phyloP scores from a whole-genome alignment of 768 basidiomycete species.

The Phanerodontia chrysosporium region DNA sequence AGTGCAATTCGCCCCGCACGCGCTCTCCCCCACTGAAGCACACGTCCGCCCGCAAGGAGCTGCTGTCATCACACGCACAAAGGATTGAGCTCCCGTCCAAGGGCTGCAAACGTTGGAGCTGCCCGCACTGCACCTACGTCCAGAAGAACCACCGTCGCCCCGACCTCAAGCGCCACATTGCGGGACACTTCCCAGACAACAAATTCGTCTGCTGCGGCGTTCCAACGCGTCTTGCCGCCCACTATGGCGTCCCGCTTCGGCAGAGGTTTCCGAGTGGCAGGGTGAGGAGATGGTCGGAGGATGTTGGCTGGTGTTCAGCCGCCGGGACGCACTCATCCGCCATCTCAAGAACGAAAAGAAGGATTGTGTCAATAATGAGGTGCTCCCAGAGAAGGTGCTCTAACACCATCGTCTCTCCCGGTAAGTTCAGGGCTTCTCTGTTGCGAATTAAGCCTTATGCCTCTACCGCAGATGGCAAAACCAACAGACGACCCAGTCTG shows the following conservation, averaged over 20 bases:
- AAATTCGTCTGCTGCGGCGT: slow-evolving; percentile 20
- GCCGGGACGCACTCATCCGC: slow-evolving; percentile 16
- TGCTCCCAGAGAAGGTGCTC: neutral
- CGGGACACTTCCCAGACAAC: slow-evolving; percentile 11
- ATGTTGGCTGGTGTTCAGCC: slow-evolving; percentile 13
- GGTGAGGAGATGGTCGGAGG: slow-evolving; percentile 18
- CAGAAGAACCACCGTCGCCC: slow-evolving; percentile 12
- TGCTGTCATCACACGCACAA: neutral
- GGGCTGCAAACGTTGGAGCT: neutral
- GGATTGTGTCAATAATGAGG: neutral
- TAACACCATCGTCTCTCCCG: neutral
- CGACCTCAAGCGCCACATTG: slow-evolving; percentile 20
- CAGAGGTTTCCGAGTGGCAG: neutral
- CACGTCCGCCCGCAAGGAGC: neutral
- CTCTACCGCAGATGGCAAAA: too few relatives aligned
- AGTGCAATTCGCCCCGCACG: neutral
- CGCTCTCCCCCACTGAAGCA: neutral
- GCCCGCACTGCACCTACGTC: slow-evolving; percentile 15
- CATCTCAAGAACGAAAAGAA: slow-evolving; percentile 12
- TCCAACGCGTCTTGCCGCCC: slow-evolving; percentile 2
- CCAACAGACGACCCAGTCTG: too few relatives aligned
- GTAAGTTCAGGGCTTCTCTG: neutral
- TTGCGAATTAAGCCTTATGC: too few relatives aligned
- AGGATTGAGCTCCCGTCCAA: neutral
- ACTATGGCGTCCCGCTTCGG: neutral